These are phyloP conservation scores for Carex arenaria DNA, from an alignment of 202 grass and related monocot genomes.

Conservation along the genomic window DNA sequence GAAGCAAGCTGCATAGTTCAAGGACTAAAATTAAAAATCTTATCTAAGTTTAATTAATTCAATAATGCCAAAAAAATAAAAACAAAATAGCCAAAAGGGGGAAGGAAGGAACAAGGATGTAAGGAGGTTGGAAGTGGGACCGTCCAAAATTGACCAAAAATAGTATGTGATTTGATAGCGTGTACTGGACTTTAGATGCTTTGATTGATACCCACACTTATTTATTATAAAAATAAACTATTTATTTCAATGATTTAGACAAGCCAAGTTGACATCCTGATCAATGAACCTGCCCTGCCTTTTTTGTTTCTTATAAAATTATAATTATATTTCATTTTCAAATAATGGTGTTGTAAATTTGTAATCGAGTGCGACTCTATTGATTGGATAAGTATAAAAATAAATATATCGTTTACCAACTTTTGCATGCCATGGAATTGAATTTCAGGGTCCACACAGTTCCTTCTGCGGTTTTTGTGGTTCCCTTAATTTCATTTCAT, in stretches of 20 bases:
- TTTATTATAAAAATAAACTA: neutral
- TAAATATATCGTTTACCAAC: neutral
- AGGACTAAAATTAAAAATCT: no score
- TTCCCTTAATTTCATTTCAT: neutral
- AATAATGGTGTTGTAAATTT: neutral
- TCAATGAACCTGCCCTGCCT: neutral
- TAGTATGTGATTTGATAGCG: neutral
- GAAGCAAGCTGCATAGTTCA: no score
- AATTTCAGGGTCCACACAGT: neutral
- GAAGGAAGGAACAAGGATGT: no score
- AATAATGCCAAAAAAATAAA: no score
- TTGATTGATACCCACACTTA: constrained; percentile 1
- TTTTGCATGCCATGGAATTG: neutral
- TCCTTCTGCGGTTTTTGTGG: neutral
- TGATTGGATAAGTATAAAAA: neutral
- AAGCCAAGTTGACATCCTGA: constrained; percentile 1
- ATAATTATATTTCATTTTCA: neutral
- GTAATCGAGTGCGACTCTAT: neutral
- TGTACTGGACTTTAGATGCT: neutral
- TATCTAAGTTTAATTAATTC: no score
- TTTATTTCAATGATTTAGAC: constrained; percentile 5
- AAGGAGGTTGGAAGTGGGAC: neutral
- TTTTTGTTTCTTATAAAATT: neutral
- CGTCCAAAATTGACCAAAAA: constrained; percentile 5
- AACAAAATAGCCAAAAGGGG: no score